Percentiles rank a stretch among this genome's conserved stretches.
Evolutionary conservation across 805 yeast genomes (phyloP).

Genomic region (Kazachstania kunashirensis): DNA sequence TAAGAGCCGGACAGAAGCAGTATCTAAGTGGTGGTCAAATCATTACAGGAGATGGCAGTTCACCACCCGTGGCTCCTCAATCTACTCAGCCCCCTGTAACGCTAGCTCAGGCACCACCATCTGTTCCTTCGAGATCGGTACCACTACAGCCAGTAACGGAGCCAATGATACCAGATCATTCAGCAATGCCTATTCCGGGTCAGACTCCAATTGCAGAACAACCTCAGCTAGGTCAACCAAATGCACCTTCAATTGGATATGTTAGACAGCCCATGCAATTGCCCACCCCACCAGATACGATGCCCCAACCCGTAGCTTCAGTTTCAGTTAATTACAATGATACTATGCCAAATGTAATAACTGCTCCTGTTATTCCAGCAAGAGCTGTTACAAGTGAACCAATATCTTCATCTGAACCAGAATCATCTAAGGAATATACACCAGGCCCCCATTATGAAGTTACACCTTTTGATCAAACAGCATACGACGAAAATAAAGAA

Average conservation of each 20-base stretch:
- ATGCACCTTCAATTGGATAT: background rate
- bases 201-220: background rate
- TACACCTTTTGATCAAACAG: slow-evolving; percentile 14
- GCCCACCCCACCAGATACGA: background rate
- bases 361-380: too few relatives aligned
- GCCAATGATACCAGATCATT: too few relatives aligned
- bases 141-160: too few relatives aligned
- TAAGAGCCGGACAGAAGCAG: slow-evolving; percentile 31
- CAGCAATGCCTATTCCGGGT: background rate
- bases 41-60: slow-evolving; percentile 4
- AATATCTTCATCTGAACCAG: too few relatives aligned
- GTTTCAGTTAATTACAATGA: too few relatives aligned
- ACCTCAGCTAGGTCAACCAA: slow-evolving; percentile 1
- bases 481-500: slow-evolving; percentile 9
- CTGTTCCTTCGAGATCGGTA: slow-evolving; percentile 1
- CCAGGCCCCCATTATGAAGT: slow-evolving; percentile 11
- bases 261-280: background rate
- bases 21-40: slow-evolving; percentile 18
- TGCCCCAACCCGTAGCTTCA: background rate
- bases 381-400: background rate
- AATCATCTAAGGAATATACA: background rate
- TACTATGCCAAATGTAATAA: too few relatives aligned
- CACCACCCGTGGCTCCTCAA: background rate
- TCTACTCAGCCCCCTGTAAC: background rate
- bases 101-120: background rate